phyloP scores from a whole-genome alignment of 2,329 filamentous ascomycete species.

The Dothideomycetes sp. region DNA sequence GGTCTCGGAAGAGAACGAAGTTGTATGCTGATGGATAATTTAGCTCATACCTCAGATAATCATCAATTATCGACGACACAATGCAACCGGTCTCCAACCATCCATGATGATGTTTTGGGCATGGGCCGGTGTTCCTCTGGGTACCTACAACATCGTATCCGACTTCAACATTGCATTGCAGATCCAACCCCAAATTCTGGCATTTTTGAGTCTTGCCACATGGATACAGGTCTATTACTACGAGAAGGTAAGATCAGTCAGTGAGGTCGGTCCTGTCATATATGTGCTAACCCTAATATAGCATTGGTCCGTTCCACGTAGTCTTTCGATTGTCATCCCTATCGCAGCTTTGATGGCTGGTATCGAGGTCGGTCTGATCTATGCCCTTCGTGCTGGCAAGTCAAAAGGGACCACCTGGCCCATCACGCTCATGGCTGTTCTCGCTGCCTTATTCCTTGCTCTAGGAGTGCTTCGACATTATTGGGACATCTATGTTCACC shows the following conservation, averaged over 20 bases:
- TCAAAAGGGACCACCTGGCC: conserved; percentile 45
- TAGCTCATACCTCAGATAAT: conserved; percentile 61
- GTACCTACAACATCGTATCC: conserved; percentile 47
- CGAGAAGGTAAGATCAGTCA: conserved; percentile 23
- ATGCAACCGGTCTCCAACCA: conserved; percentile 53
- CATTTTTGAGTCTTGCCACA: conserved; percentile 38
- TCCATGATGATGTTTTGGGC: conserved; percentile 67
- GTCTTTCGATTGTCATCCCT: conserved; percentile 36
- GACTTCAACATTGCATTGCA: conserved; percentile 42
- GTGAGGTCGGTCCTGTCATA: neutral
- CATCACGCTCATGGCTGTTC: conserved; percentile 52
- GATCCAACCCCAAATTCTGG: conserved; percentile 48
- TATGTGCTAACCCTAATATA: conserved; percentile 16
- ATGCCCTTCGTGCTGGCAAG: conserved; percentile 39
- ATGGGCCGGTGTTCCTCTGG: conserved; percentile 55
- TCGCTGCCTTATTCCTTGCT: conserved; percentile 52
- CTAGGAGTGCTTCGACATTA: conserved; percentile 59
- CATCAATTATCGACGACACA: conserved; percentile 55
- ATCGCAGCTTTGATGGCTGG: conserved; percentile 48
- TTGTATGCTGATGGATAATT: no score
- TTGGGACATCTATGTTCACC: conserved; percentile 55
- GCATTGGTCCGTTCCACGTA: conserved; percentile 42
- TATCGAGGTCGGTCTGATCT: conserved; percentile 48
- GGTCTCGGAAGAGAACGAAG: no score
- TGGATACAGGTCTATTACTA: conserved; percentile 49